Base-by-base conservation (phyloP, 345 rosid genomes). In the Lepidium africanum region DNA sequence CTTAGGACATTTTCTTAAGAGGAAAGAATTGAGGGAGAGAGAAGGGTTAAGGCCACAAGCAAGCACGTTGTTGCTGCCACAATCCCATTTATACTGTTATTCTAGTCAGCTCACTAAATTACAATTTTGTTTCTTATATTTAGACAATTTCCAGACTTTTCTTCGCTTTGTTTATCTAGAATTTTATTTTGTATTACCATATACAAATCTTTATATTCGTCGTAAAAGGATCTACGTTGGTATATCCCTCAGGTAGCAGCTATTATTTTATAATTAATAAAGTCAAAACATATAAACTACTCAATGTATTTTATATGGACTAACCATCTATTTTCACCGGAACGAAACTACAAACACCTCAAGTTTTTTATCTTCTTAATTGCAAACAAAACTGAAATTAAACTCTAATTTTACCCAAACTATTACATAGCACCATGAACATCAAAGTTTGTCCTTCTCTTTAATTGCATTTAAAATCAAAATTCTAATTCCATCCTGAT, bases 61-160 rank as follows among this genome's bases (percentile, higher is more conserved):
- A 47, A 68, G 52, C 74, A 75, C 78, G 78, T 75, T 46, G 74
- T 75, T 68, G 74, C 78, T 51, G 70, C 74, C 73, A 60, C 36
- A 41, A 51, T 4, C 61, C 6, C 38, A 25, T 39, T 27, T 72
- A 38, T 72, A 63, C 33, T 65, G 57, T 38, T 54, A 58, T 73
- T 65, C 14, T 48, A 35, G 67, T 59, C 72, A 59, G 73, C 63
- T 67, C 51, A 58, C 27, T 66, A 49, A 50, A 25, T n/a, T 1
- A 51, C 13, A 10, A 7, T 27, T 51, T 27, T 25, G 1, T 11
- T 49, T 39, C 2, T 3, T 39, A 1, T 4, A 0, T 40, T 41
- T 40, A 23, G 63, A 64, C 56, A 55, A 25, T n/a, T 14, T 47
- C 48, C 52, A 38, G 49, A 72, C 52, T 38, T 38, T 56, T 64